These are phyloP conservation scores for Phytophthora cryptogea DNA, from an alignment of 352 stramenopile species.

Conservation along the genomic window DNA sequence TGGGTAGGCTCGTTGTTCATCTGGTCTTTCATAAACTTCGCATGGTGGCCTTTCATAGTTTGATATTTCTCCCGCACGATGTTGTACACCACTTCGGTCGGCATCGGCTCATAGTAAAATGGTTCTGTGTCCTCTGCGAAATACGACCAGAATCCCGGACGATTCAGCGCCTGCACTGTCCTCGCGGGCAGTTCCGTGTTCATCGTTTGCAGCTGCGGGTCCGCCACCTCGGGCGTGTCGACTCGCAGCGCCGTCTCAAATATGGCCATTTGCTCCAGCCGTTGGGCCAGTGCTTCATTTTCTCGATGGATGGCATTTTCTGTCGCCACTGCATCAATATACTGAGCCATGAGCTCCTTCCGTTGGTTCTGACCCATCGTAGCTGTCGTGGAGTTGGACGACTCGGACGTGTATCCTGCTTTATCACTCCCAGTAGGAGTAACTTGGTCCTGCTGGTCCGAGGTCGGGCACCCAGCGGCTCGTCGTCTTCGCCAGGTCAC, in stretches of 20 bases:
- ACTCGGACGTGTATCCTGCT: conserved; percentile 12
- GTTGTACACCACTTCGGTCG: conserved; percentile 21
- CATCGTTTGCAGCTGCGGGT: conserved; percentile 3
- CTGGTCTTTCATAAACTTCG: conserved; percentile 24
- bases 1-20: conserved; percentile 19
- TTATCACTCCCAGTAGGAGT: conserved; percentile 1
- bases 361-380: neutral
- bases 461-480: neutral
- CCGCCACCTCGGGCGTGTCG: conserved; percentile 27
- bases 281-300: conserved; percentile 30
- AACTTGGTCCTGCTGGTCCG: conserved; percentile 10
- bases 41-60: conserved; percentile 32
- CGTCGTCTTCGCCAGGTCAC: conserved; percentile 11
- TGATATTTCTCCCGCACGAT: conserved; percentile 34
- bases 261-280: conserved; percentile 39
- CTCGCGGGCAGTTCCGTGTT: conserved; percentile 14
- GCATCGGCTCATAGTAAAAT: conserved; percentile 51
- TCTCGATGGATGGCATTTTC: conserved; percentile 38
- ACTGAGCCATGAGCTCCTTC: conserved; percentile 20
- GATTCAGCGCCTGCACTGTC: conserved; percentile 16
- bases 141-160: conserved; percentile 38
- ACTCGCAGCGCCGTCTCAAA: conserved; percentile 37
- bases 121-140: conserved; percentile 46
- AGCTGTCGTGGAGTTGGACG: conserved; percentile 4
- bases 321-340: conserved; percentile 29